Base-by-base conservation (phyloP, 2,329 filamentous ascomycete genomes). In the Aspergillus novoparasiticus region DNA sequence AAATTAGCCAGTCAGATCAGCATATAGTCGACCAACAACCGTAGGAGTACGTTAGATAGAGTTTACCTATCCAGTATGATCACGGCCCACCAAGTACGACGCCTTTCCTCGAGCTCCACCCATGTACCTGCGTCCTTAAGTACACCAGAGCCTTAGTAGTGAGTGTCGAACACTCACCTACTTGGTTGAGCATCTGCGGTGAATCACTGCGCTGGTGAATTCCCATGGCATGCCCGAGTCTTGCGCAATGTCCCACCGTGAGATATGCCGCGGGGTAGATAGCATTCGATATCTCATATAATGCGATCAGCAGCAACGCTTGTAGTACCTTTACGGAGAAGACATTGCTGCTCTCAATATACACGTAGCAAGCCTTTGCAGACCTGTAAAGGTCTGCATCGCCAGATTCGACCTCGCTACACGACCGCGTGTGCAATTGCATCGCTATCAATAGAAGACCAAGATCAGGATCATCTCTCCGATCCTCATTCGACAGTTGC, bases 201-300 rank as follows among this genome's bases (percentile, higher is more conserved):
- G 51, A 32, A 12, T 54, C 28, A 26, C 51, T 54, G 30, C 41
- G 58, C 26, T 51, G 46, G 23, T 54, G 51, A 9, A 54, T 3
- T 2, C 55, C 55, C 55, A 57, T 43, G 16, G 39, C 55, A 39
- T 43, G 36, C 4, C 55, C 55, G 2, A 43, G 41, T 11, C 55
- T 39, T n/a, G 55, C 55, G 11, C 55, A 57, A 45, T 32, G 23
- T 32, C 55, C 55, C 19, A 57, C 55, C 12, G 55, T 57, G 2
- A 57, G 28, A 57, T 57, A 57, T 8, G 55, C 55, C 28, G 55
- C 39, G 5, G 55, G 55, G 26, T 57, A 30, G 21, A 57, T 46
- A 16, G 55, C 39, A 34, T 46, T 21, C 2, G 36, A 34, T 21
- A 57, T 57, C 55, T 57, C 55, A 32, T 43, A 57, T 19, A 57